Evolutionary conservation across 495 filamentous ascomycete species (phyloP), one percentile per base, ranked within the genome.

Genomic region (Acidomyces sp.): DNA sequence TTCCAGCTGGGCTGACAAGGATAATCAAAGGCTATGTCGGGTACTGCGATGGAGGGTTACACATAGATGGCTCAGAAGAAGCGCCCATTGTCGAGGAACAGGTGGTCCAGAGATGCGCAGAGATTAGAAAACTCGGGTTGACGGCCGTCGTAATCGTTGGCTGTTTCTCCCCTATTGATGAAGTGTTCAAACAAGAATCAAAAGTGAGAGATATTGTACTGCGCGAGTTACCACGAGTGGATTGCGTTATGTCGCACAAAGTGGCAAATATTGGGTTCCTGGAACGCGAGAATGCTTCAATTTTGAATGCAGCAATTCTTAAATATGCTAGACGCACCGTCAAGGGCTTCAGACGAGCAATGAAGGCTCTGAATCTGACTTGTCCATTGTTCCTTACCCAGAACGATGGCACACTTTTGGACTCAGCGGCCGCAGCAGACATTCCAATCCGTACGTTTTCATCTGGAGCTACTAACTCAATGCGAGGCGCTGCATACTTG

Each of bases 91-190:
- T 66, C 28, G 64, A 69, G 39, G 42, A 17, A 0, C 62, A 71
- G 54, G 62, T 74, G 34, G 42, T 52, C 12, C 45, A 52, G 18
- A 48, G 67, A 37, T 69, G 65, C 34, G 26, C 45, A 0, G 50
- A 62, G 22, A 67, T 73, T 28, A 57, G 55, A 20, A 51, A 55
- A 23, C 56, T 59, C 6, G 63, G 66, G 4, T 67, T 75, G 48
- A 58, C 43, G 4, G 63, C 56, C 16, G 49, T 78, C n/a, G 72
- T 75, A 0, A 54, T 77, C 12, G 69, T 65, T 18, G 74, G 72
- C 3, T 61, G 75, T 39, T 78, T 74, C 49, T 66, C 66, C 6
- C 74, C 72, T 0, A 69, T 77, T 26, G 70, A 76, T 46, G 62
- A 59, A 1, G 29, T 60, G 12, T 60, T 65, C 39, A 47, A 48